Evolutionary conservation across 2,329 filamentous ascomycete species (phyloP), one percentile per base, ranked within the genome.

Genomic region (Sporothrix brunneoviolacea): DNA sequence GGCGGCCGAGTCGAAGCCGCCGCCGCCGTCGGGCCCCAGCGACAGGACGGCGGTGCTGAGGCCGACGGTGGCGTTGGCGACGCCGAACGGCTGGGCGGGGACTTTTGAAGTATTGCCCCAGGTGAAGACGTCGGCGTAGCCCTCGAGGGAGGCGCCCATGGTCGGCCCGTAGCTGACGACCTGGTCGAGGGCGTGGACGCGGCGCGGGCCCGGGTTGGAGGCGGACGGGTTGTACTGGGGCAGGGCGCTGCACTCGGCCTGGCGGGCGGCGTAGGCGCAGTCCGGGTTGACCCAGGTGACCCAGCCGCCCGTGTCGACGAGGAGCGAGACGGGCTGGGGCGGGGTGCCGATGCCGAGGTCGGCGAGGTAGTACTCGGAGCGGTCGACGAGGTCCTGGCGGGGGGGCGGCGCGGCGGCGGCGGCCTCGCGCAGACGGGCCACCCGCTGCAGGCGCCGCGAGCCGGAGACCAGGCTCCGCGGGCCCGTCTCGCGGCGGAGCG

Each of bases 221-320:
- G 41, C 32, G 8, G 24, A 28, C 21, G 15, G 10, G 18, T 50
- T 44, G 48, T 50, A 50, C 13, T 6, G 9, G 7, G 48, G 39
- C 18, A 44, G 40, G 6, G 9, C 19, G 32, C 12, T 39, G 41
- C 48, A 50, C 15, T 44, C 40, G 22, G 21, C 33, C 21, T 5
- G 22, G 15, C 39, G 35, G 9, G n/a, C 13, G 13, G 40, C 40
- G 13, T 33, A n/a, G 5, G 4, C 8, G 38, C 49, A 51, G 28
- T 37, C 28, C n/a, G 49, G 49, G 30, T 47, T 46, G 35, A 50
- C 47, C 51, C 51, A 50, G 10, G 41, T 49, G 32, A 46, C 30
- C 51, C 51, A 53, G 15, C 35, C 46, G 27, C 51, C 36, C 7
- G 46, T 53, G 40, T 49, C 51, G 3, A 53, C 51, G 1, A 53